Base-by-base conservation (phyloP, 305 asterid genomes). In the Striga hermonthica region DNA sequence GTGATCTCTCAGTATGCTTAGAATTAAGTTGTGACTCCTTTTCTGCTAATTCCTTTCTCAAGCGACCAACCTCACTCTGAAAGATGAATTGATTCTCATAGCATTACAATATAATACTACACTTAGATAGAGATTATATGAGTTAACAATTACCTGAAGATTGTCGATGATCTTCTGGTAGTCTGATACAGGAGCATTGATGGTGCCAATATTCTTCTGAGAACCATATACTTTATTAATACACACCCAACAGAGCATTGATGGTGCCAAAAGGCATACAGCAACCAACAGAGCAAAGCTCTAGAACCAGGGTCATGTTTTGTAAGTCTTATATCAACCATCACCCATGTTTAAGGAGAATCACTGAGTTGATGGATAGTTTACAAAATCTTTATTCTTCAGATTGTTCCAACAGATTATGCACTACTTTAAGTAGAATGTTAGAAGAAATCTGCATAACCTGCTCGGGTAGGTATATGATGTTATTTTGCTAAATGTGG, bases 101-200 rank as follows among this genome's bases (percentile, higher is more conserved):
- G 48, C 41, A 70, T 59, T 38, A 53, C 55, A 65, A 52, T 43
- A 55, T 22, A 73, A 48, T 56, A 45, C 36, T 55, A 39, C 57
- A 69, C 73, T 41, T 9, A 53, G 16, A 65, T 63, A 45, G 37
- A 64, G 44, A 65, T 37, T 45, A 64, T 67, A 68, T 57, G 35
- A 61, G 59, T 50, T 44, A 41, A 36, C 57, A 79, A 64, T 73
- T 78, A 91, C 98, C 90, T 89, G 96, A 72, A 91, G 98, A 82
- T 75, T 85, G 78, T 91, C 96, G 49, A 91, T 91, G 86, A 91
- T 89, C 81, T 87, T 88, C 72, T 91, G 96, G 74, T 89, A 91
- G 81, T 91, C 96, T 55, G 98, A 91, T 65, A 89, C 84, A 53
- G 81, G 95, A 62, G 87, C 85, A 74, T 91, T 83, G 66, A 91